Evolutionary conservation across 495 filamentous ascomycete species (phyloP).

Genomic region (Acidiella bohemica): DNA sequence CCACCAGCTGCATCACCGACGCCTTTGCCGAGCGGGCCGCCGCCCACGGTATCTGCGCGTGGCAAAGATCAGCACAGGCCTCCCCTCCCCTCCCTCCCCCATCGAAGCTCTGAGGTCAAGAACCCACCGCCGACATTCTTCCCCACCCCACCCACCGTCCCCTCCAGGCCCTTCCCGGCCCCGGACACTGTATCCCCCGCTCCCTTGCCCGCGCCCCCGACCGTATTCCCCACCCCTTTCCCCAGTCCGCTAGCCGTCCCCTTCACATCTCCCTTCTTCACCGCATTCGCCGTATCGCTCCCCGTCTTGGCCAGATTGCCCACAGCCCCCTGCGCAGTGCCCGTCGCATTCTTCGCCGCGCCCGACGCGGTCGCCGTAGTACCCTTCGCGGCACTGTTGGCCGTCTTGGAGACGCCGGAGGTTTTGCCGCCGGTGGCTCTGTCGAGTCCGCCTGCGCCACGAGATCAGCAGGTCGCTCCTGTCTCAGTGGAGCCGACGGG

Average conservation of each 20-base stretch:
- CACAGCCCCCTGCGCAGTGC: constrained; percentile 11
- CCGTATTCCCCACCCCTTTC: constrained; percentile 10
- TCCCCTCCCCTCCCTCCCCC: too few relatives aligned
- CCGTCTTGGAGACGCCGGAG: constrained; percentile 13
- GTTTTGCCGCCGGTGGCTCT: constrained; percentile 17
- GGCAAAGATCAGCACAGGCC: too few relatives aligned
- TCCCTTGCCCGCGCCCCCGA: constrained; percentile 12
- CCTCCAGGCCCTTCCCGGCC: constrained; percentile 11
- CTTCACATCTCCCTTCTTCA: constrained; percentile 13
- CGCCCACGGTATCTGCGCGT: constrained; percentile 8
- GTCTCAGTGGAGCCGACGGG: not conserved
- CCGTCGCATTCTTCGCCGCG: constrained; percentile 9
- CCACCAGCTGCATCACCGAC: constrained; percentile 3
- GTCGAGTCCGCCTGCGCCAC: constrained; percentile 12
- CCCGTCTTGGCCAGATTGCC: constrained; percentile 19
- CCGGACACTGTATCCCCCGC: constrained; percentile 14
- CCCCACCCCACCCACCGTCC: constrained; percentile 11
- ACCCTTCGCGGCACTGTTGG: constrained; percentile 6
- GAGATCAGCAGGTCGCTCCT: constrained; percentile 5
- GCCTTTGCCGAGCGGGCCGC: constrained; percentile 9
- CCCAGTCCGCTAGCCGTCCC: constrained; percentile 14
- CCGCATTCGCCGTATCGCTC: constrained; percentile 9
- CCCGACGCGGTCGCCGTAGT: constrained; percentile 5
- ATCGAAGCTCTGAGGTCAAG: too few relatives aligned
- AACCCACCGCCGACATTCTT: constrained; percentile 15